phyloP scores from a whole-genome alignment of 2,329 filamentous ascomycete species.

The Sphaceloma murrayae region DNA sequence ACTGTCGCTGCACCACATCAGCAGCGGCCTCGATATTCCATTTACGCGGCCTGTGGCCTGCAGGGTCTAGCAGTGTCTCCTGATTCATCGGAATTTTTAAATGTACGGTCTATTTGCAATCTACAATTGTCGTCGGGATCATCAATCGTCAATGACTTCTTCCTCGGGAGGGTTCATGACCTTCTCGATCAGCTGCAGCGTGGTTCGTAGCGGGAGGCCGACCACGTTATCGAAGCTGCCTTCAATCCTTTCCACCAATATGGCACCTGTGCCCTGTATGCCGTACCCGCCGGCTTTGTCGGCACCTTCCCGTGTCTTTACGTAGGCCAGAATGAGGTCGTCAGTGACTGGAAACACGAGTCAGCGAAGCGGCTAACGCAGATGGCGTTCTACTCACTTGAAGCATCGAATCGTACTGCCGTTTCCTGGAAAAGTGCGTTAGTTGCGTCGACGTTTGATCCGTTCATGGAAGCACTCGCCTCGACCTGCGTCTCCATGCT shows the following conservation, averaged over 20 bases:
- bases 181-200: slow-evolving; percentile 74
- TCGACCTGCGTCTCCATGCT: slow-evolving; percentile 71
- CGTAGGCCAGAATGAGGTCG: slow-evolving; percentile 71
- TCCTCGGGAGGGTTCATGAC: slow-evolving; percentile 65
- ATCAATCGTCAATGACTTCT: slow-evolving; percentile 40
- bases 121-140: not conserved
- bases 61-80: no score
- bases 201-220: slow-evolving; percentile 71
- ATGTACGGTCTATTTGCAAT: no score
- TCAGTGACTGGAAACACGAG: slow-evolving; percentile 53
- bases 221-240: slow-evolving; percentile 91
- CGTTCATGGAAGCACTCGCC: not conserved
- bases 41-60: no score
- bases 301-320: slow-evolving; percentile 77
- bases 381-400: slow-evolving; percentile 35
- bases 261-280: slow-evolving; percentile 76
- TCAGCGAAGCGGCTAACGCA: slow-evolving; percentile 14
- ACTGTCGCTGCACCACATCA: no score
- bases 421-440: slow-evolving; percentile 51
- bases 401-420: slow-evolving; percentile 71
- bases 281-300: slow-evolving; percentile 97
- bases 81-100: no score
- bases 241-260: slow-evolving; percentile 81
- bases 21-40: no score
- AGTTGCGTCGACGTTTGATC: not conserved